Evolutionary conservation across 768 basidiomycete species (phyloP), one percentile per base, ranked within the genome.

Genomic region (Asterophora lycoperdoides): DNA sequence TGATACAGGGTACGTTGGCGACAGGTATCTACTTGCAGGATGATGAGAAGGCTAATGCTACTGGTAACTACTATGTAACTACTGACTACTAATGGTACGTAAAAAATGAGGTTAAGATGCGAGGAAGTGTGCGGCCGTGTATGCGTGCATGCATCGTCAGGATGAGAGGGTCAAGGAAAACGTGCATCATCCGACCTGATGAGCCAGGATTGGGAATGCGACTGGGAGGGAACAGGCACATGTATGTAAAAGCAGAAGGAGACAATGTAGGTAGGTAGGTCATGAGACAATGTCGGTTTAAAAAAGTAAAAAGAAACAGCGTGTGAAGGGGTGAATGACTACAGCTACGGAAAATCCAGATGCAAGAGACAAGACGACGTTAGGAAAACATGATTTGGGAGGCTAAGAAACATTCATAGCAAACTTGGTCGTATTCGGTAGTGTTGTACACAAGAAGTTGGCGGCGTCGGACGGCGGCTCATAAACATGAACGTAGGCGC

Each of bases 21-120:
- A 57, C 51, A 56, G 57, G 65, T 73, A 73, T 75, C 74, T 76
- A 76, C 75, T 78, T 76, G 76, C 73, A 74, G 65, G 65, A 73
- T 72, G 67, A 60, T 62, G 61, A 66, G 70, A 73, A 67, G 72
- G 69, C 69, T 64, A 59, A 57, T 59, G 57, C 66, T 69, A 69
- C 63, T 65, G 59, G 23, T 23, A 23, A 69, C 63, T 63, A 64
- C 60, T 55, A 56, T 59, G 53, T 61, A 58, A 57, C 70, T 71
- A 70, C 68, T 67, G 67, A 69, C 62, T 68, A 72, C 74, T 80
- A 74, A 73, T 74, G 71, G 71, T 78, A 77, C 73, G 69, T 75
- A 69, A 70, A 43, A 66, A 68, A 57, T 63, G 57, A 61, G 60
- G 60, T 66, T 68, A 66, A 66, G 67, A 65, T 61, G 55, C 56